These are phyloP conservation scores for Medicago arabica DNA, from an alignment of 306 rosid species.

Conservation along the genomic window DNA sequence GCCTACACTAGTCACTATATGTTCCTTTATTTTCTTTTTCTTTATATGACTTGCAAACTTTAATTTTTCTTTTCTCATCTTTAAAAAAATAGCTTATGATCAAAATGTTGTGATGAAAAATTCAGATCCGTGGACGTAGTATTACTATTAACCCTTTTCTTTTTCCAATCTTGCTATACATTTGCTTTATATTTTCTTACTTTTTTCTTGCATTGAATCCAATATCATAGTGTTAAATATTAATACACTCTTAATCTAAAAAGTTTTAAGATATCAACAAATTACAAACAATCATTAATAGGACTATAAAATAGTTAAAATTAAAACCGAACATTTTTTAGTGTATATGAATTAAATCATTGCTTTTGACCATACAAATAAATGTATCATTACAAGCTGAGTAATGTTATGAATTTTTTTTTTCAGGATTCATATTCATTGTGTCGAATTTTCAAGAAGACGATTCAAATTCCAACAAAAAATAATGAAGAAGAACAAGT, in stretches of 20 bases:
- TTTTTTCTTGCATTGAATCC: slow-evolving; percentile 37
- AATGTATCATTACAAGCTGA: background rate
- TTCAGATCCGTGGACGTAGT: slow-evolving; percentile 59
- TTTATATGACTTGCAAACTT: slow-evolving; percentile 47
- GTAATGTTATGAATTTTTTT: too few relatives aligned
- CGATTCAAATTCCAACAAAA: slow-evolving; percentile 57
- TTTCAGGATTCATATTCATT: slow-evolving; percentile 94
- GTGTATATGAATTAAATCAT: too few relatives aligned
- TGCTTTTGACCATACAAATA: background rate
- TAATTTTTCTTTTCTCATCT: slow-evolving; percentile 46
- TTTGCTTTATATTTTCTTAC: slow-evolving; percentile 45
- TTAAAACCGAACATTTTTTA: too few relatives aligned
- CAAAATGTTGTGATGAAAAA: slow-evolving; percentile 63
- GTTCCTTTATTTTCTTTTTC: slow-evolving; percentile 49
- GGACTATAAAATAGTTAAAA: too few relatives aligned
- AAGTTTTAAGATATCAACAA: background rate
- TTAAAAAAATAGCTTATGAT: slow-evolving; percentile 53
- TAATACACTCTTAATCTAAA: background rate
- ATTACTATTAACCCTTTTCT: slow-evolving; percentile 43
- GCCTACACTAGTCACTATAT: slow-evolving; percentile 40
- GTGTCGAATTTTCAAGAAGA: slow-evolving; percentile 90
- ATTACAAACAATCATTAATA: background rate
- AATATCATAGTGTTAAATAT: background rate
- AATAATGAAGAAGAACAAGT: slow-evolving; percentile 52
- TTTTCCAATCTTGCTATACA: slow-evolving; percentile 45